phyloP scores from a whole-genome alignment of 768 basidiomycete species.

The Lepiota brunneoincarnata region DNA sequence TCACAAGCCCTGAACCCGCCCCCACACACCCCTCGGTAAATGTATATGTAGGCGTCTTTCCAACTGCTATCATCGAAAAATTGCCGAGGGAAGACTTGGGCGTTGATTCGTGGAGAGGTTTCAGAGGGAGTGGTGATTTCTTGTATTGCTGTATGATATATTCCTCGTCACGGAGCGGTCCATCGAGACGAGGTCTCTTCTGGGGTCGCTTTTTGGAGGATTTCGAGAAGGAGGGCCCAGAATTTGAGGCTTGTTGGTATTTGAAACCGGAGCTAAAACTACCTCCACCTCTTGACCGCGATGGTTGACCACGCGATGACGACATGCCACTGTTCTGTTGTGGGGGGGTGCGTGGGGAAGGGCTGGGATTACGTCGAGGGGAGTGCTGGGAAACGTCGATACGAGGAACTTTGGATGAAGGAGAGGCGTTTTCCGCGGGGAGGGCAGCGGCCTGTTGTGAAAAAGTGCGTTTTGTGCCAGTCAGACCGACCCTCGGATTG shows the following conservation, averaged over 20 bases:
- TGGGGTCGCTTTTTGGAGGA: constrained; percentile 9
- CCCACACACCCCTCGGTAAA: constrained; percentile 26
- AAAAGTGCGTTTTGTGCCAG: constrained; percentile 43
- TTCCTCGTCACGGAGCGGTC: constrained; percentile 31
- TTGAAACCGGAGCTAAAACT: constrained; percentile 14
- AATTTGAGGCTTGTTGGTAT: constrained; percentile 5
- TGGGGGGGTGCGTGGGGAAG: constrained; percentile 15
- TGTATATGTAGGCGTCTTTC: constrained; percentile 31
- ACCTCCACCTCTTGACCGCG: constrained; percentile 4
- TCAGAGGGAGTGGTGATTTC: constrained; percentile 28
- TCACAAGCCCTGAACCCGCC: constrained; percentile 18
- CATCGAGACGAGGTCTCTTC: constrained; percentile 23
- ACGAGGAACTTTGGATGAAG: constrained; percentile 28
- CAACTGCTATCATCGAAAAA: constrained; percentile 26
- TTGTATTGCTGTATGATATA: constrained; percentile 30
- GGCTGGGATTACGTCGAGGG: constrained; percentile 18
- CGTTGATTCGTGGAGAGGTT: constrained; percentile 26
- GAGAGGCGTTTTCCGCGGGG: constrained; percentile 3
- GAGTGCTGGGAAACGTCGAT: constrained; percentile 21
- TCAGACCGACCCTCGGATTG: constrained; percentile 11
- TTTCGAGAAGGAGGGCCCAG: constrained; percentile 1
- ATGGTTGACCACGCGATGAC: constrained; percentile 2
- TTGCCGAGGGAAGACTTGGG: constrained; percentile 43
- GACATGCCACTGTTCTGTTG: neutral
- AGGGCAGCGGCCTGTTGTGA: constrained; percentile 35